phyloP scores from a whole-genome alignment of 345 rosid genomes.

The Bruguiera gymnorhiza region DNA sequence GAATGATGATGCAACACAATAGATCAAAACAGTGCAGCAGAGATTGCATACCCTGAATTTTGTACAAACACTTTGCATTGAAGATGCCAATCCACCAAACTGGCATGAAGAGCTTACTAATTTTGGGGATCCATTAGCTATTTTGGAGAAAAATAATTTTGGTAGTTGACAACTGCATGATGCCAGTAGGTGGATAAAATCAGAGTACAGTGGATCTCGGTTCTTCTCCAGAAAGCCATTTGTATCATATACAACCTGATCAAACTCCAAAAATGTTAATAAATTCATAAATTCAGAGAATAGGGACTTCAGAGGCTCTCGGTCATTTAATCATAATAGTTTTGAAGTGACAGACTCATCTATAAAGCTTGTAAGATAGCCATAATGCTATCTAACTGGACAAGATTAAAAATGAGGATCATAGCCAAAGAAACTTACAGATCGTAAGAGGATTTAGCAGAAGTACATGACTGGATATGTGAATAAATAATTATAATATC shows the following conservation, averaged over 20 bases:
- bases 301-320: not conserved
- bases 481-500: too few species aligned
- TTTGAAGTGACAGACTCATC: not conserved
- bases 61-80: slow-evolving; percentile 64
- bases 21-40: not conserved
- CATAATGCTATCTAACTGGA: not conserved
- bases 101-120: slow-evolving; percentile 26
- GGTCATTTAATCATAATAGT: not conserved
- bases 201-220: slow-evolving; percentile 67
- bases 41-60: slow-evolving; percentile 66
- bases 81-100: slow-evolving; percentile 35
- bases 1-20: not conserved
- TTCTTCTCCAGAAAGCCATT: slow-evolving; percentile 95
- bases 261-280: slow-evolving; percentile 28
- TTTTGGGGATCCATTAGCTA: slow-evolving; percentile 36
- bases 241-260: slow-evolving; percentile 75
- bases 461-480: too few species aligned
- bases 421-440: too few species aligned
- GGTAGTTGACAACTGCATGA: slow-evolving; percentile 58
- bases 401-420: not conserved
- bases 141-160: slow-evolving; percentile 47
- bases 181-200: slow-evolving; percentile 59
- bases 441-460: too few species aligned
- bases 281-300: not conserved
- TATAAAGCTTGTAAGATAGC: not conserved